Conservation (phyloP, 495 filamentous ascomycete species). For the Filosporella fistucella region DNA sequence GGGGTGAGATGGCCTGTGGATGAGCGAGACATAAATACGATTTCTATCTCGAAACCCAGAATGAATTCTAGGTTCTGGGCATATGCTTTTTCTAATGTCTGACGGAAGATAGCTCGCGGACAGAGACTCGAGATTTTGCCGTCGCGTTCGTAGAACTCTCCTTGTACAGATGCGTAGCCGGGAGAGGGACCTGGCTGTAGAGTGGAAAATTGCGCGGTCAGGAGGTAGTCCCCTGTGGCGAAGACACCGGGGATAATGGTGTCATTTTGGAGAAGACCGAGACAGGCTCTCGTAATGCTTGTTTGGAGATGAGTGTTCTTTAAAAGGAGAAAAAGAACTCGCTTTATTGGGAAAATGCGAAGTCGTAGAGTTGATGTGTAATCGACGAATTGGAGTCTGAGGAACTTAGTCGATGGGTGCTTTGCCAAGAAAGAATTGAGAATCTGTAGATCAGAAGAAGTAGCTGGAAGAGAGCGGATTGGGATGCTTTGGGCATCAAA, state of each 20-base stretch:
- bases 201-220: slow-evolving; percentile 57
- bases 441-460: slow-evolving; percentile 8
- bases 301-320: slow-evolving; percentile 29
- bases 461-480: background rate
- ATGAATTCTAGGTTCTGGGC: slow-evolving; percentile 47
- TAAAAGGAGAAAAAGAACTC: slow-evolving; percentile 54
- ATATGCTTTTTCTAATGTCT: slow-evolving; percentile 42
- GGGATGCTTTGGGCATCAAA: slow-evolving; percentile 10
- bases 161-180: slow-evolving; percentile 56
- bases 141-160: slow-evolving; percentile 50
- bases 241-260: slow-evolving; percentile 31
- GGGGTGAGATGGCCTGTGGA: slow-evolving; percentile 23
- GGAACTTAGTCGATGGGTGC: slow-evolving; percentile 41
- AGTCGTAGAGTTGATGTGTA: slow-evolving; percentile 67
- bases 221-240: slow-evolving; percentile 54
- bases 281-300: slow-evolving; percentile 46
- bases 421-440: slow-evolving; percentile 27
- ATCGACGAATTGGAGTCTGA: slow-evolving; percentile 77
- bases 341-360: slow-evolving; percentile 63
- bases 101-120: slow-evolving; percentile 52
- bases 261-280: slow-evolving; percentile 59
- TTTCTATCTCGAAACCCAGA: slow-evolving; percentile 80
- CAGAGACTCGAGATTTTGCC: slow-evolving; percentile 43
- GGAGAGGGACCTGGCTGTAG: slow-evolving; percentile 49
- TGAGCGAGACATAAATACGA: slow-evolving; percentile 57